These are phyloP conservation scores for Hylodesmum podocarpum DNA, from an alignment of 306 rosid species.

Conservation along the genomic window DNA sequence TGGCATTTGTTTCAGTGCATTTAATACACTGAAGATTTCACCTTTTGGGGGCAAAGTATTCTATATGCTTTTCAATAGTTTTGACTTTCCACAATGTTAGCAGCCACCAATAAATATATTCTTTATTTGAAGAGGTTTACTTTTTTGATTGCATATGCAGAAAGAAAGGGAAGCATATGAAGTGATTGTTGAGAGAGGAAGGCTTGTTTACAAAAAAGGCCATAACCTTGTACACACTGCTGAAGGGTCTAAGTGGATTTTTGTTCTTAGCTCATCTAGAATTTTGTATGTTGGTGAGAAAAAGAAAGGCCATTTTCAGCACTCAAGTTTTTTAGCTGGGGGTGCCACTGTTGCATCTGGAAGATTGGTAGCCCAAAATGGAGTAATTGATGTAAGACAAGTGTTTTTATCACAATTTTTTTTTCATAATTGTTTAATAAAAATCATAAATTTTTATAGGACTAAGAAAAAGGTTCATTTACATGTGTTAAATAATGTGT, in stretches of 20 bases:
- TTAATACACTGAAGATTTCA: conserved; percentile 7
- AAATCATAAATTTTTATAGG: too few species aligned
- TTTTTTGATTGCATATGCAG: conserved; percentile 40
- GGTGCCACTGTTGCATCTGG: conserved; percentile 86
- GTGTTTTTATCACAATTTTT: not conserved
- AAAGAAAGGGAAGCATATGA: conserved; percentile 75
- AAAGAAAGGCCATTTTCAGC: conserved; percentile 77
- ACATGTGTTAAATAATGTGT: too few species aligned
- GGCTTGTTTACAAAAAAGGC: conserved; percentile 55
- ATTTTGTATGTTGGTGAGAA: conserved; percentile 70
- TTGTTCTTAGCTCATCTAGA: conserved; percentile 75
- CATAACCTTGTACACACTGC: conserved; percentile 47
- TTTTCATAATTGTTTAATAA: too few species aligned
- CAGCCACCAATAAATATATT: conserved; percentile 22
- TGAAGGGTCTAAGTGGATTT: conserved; percentile 83
- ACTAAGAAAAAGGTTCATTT: too few species aligned
- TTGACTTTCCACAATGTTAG: conserved; percentile 20
- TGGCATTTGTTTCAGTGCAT: conserved; percentile 10
- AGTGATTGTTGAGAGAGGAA: conserved; percentile 57
- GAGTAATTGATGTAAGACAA: conserved; percentile 62
- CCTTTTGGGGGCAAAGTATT: not conserved
- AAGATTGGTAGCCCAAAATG: conserved; percentile 64
- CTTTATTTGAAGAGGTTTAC: not conserved
- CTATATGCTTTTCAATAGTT: conserved; percentile 14
- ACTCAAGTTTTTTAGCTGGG: conserved; percentile 87